Percentiles rank a stretch among this genome's conserved stretches.
phyloP scores from a whole-genome alignment of 805 yeast genomes.

The Torulaspora indica region DNA sequence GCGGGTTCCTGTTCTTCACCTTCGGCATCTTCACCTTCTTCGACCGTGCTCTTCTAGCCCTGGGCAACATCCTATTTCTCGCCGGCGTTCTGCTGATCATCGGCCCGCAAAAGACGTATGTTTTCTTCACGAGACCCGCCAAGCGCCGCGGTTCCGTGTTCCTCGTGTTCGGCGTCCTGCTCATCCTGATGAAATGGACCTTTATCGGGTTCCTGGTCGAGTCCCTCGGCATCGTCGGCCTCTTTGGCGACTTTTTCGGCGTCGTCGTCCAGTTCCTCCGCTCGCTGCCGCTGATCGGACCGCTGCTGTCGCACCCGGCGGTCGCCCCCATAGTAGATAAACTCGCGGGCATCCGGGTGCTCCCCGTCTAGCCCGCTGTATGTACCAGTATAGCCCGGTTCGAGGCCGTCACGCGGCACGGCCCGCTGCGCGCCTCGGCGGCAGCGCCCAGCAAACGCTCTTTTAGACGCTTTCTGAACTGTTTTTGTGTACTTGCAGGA shows the following conservation, averaged over 20 bases:
- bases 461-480: not conserved
- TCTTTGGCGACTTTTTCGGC: conserved; percentile 92
- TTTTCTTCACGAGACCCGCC: conserved; percentile 80
- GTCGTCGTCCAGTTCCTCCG: conserved; percentile 82
- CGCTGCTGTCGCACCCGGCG: conserved; percentile 70
- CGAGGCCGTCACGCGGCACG: not conserved
- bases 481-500: not conserved
- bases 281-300: conserved; percentile 84
- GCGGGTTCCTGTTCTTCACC: conserved; percentile 68
- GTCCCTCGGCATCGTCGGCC: conserved; percentile 79
- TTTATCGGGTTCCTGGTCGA: conserved; percentile 83
- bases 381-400: not conserved
- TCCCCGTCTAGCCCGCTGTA: conserved; percentile 48
- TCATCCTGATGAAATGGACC: conserved; percentile 71
- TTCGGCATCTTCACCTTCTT: conserved; percentile 82
- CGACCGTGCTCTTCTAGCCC: conserved; percentile 81
- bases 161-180: conserved; percentile 65
- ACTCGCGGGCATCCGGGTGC: conserved; percentile 60
- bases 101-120: conserved; percentile 77
- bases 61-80: conserved; percentile 76
- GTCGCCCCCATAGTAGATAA: conserved; percentile 71
- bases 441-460: too few species aligned
- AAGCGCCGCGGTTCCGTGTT: conserved; percentile 84
- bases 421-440: not conserved
- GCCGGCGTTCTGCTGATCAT: conserved; percentile 83